phyloP scores from a whole-genome alignment of 805 yeast species.

The Candida nanaspora region DNA sequence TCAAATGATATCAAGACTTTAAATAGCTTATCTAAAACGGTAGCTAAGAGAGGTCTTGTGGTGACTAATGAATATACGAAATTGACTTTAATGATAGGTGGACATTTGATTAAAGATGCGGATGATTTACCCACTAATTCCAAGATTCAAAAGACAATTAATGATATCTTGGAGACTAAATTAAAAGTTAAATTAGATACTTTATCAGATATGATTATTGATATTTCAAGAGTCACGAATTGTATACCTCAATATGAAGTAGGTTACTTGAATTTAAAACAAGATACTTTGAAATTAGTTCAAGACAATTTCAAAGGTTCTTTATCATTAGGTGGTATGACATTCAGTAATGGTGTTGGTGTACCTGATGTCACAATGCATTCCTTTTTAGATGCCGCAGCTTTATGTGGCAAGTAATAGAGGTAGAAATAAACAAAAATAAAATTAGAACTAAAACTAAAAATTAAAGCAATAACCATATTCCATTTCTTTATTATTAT shows the following conservation, averaged over 20 bases:
- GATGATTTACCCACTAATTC: constrained; percentile 16
- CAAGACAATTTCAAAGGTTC: constrained; percentile 29
- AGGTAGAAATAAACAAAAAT: not conserved
- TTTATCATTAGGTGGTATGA: constrained; percentile 69
- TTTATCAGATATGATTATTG: not conserved
- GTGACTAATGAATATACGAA: constrained; percentile 44
- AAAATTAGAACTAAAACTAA: not conserved
- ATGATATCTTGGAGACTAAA: constrained; percentile 14
- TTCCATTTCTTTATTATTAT: not conserved
- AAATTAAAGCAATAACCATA: not conserved
- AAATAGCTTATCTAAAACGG: constrained; percentile 10
- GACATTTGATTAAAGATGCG: constrained; percentile 21
- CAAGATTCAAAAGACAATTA: constrained; percentile 13
- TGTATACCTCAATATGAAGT: constrained; percentile 79
- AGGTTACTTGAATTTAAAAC: constrained; percentile 49
- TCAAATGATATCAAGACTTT: constrained; percentile 4
- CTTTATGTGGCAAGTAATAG: constrained; percentile 10
- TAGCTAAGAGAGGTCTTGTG: constrained; percentile 10
- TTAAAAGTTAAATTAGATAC: constrained; percentile 11
- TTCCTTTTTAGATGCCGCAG: constrained; percentile 51
- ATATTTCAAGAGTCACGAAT: constrained; percentile 33
- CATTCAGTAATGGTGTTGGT: constrained; percentile 74
- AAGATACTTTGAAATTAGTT: constrained; percentile 27
- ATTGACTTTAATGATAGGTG: constrained; percentile 88
- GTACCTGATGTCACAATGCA: constrained; percentile 80